A percentile compares a stretch with the other conserved stretches of the same genome.
Evolutionary conservation across 164 flowering plant species (phyloP).

Genomic region (Nymphaea colorata): DNA sequence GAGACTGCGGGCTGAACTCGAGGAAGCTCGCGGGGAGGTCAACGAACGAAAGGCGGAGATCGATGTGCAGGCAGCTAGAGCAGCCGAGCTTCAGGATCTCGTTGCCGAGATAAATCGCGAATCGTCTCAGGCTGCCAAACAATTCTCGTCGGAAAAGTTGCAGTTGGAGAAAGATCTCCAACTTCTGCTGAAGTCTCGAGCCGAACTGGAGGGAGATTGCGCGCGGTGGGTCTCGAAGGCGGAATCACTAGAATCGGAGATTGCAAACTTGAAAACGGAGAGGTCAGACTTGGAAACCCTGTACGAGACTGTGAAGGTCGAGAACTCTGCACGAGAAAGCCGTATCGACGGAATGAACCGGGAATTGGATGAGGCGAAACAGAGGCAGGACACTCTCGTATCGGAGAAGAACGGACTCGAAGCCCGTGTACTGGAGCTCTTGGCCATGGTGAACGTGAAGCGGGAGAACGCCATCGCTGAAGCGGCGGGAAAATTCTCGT

Average conservation of each 20-base stretch:
- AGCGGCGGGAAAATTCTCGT: neutral
- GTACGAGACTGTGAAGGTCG: conserved; percentile 11
- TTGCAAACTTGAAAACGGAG: conserved; percentile 16
- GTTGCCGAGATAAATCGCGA: conserved; percentile 35
- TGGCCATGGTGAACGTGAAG: neutral
- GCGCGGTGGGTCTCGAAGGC: conserved; percentile 28
- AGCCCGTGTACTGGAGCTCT: neutral
- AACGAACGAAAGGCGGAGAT: conserved; percentile 14
- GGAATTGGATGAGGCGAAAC: neutral
- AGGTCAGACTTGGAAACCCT: conserved; percentile 16
- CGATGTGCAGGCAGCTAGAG: conserved; percentile 14
- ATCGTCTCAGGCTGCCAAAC: conserved; percentile 34
- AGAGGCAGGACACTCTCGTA: neutral
- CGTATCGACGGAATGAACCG: neutral
- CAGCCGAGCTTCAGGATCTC: conserved; percentile 33
- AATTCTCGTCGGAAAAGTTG: conserved; percentile 34
- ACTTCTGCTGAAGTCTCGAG: conserved; percentile 20
- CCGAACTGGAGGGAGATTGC: conserved; percentile 26
- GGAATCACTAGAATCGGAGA: conserved; percentile 29
- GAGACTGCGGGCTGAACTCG: conserved; percentile 13
- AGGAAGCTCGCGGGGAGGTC: conserved; percentile 10
- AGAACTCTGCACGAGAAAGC: neutral
- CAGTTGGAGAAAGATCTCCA: conserved; percentile 33
- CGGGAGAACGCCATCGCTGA: neutral
- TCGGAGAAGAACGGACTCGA: neutral